Percentiles rank a stretch among this genome's conserved stretches.
These are phyloP conservation scores for Vitis amurensis DNA, from an alignment of 164 flowering plant species.

Conservation along the genomic window DNA sequence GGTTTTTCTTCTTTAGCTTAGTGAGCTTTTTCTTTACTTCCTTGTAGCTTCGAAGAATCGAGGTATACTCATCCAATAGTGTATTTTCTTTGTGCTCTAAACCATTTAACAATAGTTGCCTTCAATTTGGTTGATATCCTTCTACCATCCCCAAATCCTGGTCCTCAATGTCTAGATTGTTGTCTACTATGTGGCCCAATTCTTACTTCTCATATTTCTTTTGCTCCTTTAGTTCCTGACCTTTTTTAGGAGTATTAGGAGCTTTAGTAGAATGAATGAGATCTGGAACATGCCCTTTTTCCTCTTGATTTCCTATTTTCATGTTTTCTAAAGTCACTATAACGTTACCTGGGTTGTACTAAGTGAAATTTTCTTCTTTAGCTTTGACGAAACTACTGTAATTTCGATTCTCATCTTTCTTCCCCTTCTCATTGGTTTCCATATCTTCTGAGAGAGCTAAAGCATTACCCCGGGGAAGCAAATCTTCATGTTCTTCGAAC, in stretches of 20 bases:
- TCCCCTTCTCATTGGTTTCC: slow-evolving; percentile 9
- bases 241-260: slow-evolving; percentile 5
- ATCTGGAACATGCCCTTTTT: too few relatives aligned
- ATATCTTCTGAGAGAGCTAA: slow-evolving; percentile 6
- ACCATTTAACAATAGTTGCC: slow-evolving; percentile 43
- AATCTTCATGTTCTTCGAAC: slow-evolving; percentile 1
- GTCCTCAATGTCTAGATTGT: slow-evolving; percentile 8
- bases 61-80: slow-evolving; percentile 60
- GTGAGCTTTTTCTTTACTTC: slow-evolving; percentile 57
- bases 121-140: slow-evolving; percentile 51
- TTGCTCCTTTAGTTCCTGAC: slow-evolving; percentile 16
- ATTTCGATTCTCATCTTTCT: slow-evolving; percentile 10
- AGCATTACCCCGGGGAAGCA: background rate
- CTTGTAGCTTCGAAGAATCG: slow-evolving; percentile 50
- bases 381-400: slow-evolving; percentile 2
- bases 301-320: too few relatives aligned
- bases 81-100: slow-evolving; percentile 63
- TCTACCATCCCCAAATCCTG: slow-evolving; percentile 21
- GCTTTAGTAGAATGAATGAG: too few relatives aligned
- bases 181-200: slow-evolving; percentile 11
- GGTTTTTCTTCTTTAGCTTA: slow-evolving; percentile 53
- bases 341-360: background rate
- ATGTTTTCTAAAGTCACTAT: too few relatives aligned
- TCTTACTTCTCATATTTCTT: slow-evolving; percentile 23
- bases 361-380: slow-evolving; percentile 13